Base-by-base conservation (phyloP, 1,284 basidiomycete genomes). In the Coniophora puteana region DNA sequence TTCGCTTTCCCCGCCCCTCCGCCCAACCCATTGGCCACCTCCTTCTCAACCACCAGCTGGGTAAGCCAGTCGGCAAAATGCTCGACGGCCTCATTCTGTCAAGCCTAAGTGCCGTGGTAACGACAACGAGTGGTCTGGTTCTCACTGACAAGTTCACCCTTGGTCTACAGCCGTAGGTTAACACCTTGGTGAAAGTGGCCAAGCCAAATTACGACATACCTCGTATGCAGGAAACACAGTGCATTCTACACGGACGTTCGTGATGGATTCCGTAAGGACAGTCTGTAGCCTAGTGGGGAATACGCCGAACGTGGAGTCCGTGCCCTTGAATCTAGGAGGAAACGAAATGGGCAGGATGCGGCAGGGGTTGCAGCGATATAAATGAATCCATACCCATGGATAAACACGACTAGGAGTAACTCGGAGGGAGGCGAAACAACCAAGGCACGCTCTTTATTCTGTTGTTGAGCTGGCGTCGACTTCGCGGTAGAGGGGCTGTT, bases 21-120 rank as follows among this genome's bases (percentile, higher is more conserved):
- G 2, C 83, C 80, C 12, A 67, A 63, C 1, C 76, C 76, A 43
- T 73, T 65, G 8, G 81, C 78, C 27, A 86, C 83, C 60, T 94
- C 92, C 43, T 75, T 78, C 57, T 88, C 74, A 13, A 93, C 85
- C 3, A 83, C 86, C 18, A 90, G 65, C 21, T 80, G 83, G 2
- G 88, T 85, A 28, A 95, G 76, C 92, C 92, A 95, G 54, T 93
- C 90, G 13, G 89, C 80, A 59, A 95, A 93, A 5, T 78, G 77
- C 31, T 84, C 75, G 1, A 90, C 85, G 14, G 92, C 89, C 55
- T 83, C 83, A 42, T 73, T 76, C 91, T 94, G 51, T 41, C 14
- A 10, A 28, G 39, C 27, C 32, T 44, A 20, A 44, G 39, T 22
- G 38, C 40, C n/a, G 27, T 41, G 18, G 45, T 14, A 20, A 32